A percentile compares a stretch with the other conserved stretches of the same genome.
These are phyloP conservation scores for Gossypium trilobum DNA, from an alignment of 441 rosid genomes.

Conservation along the genomic window DNA sequence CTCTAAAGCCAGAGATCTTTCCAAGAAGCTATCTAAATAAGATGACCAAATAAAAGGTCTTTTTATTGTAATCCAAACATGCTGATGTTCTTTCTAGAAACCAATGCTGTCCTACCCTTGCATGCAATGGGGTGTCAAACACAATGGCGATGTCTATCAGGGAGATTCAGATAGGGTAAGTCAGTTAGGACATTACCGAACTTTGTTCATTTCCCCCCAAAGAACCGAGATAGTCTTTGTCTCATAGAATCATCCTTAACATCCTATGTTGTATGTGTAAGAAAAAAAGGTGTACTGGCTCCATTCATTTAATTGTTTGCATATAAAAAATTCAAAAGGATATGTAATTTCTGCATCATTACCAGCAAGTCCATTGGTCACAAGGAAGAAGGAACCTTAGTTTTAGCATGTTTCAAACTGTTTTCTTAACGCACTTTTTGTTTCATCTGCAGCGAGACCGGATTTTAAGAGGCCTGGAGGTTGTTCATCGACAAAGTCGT, in stretches of 20 bases:
- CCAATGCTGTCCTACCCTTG: not conserved
- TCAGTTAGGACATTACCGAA: not conserved
- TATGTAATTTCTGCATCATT: not conserved
- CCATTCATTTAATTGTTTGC: not conserved
- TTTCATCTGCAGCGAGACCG: slow-evolving; percentile 59
- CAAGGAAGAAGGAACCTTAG: not conserved
- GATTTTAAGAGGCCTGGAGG: slow-evolving; percentile 46
- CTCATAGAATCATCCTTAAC: not conserved
- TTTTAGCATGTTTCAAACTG: not conserved
- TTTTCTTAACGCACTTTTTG: not conserved
- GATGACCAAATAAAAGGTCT: not conserved
- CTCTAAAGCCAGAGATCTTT: not conserved
- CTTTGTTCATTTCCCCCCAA: not conserved
- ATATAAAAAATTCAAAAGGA: not conserved
- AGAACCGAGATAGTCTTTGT: not conserved
- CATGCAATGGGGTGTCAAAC: not conserved
- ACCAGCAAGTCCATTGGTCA: not conserved
- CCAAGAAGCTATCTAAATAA: not conserved
- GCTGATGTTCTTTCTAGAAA: not conserved
- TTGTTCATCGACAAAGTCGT: slow-evolving; percentile 35
- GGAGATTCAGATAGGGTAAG: not conserved
- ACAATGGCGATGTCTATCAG: not conserved
- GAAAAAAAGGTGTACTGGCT: not conserved
- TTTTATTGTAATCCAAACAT: not conserved
- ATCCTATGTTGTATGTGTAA: not conserved